Evolutionary conservation across 139 green algal species (phyloP).

Genomic region (Mesotaenium endlicherianum): DNA sequence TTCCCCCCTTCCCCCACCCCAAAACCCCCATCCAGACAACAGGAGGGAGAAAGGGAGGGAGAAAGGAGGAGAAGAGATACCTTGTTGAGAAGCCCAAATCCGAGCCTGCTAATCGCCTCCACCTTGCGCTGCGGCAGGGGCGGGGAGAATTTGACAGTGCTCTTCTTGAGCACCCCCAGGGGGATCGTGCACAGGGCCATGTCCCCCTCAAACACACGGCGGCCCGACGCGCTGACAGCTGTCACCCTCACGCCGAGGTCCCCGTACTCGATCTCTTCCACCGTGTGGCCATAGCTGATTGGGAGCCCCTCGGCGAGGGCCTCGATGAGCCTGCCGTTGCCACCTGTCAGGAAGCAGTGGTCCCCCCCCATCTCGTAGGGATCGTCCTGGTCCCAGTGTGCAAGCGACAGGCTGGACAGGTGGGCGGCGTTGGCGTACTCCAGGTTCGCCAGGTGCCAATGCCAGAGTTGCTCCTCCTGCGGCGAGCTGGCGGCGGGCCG

Average conservation of each 20-base stretch:
- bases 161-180: slow-evolving; percentile 70
- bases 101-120: slow-evolving; percentile 78
- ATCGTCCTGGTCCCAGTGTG: slow-evolving; percentile 87
- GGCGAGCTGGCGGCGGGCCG: slow-evolving; percentile 32
- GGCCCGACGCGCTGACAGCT: neutral
- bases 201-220: slow-evolving; percentile 44
- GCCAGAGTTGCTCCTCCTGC: slow-evolving; percentile 61
- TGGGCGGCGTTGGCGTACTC: slow-evolving; percentile 90
- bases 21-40: neutral
- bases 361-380: slow-evolving; percentile 71
- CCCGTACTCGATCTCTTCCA: slow-evolving; percentile 34
- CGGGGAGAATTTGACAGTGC: slow-evolving; percentile 71
- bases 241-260: slow-evolving; percentile 34
- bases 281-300: slow-evolving; percentile 72
- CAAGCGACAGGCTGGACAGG: slow-evolving; percentile 66
- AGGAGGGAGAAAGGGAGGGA: neutral
- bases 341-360: slow-evolving; percentile 71
- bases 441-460: slow-evolving; percentile 96
- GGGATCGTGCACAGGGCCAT: slow-evolving; percentile 73
- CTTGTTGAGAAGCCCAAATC: slow-evolving; percentile 84
- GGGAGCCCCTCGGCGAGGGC: slow-evolving; percentile 70
- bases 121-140: slow-evolving; percentile 77
- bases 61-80: too few species aligned
- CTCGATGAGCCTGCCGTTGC: slow-evolving; percentile 80
- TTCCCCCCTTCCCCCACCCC: neutral